Evolutionary conservation across 139 green algal species (phyloP).

Genomic region (Gonium pectorale): DNA sequence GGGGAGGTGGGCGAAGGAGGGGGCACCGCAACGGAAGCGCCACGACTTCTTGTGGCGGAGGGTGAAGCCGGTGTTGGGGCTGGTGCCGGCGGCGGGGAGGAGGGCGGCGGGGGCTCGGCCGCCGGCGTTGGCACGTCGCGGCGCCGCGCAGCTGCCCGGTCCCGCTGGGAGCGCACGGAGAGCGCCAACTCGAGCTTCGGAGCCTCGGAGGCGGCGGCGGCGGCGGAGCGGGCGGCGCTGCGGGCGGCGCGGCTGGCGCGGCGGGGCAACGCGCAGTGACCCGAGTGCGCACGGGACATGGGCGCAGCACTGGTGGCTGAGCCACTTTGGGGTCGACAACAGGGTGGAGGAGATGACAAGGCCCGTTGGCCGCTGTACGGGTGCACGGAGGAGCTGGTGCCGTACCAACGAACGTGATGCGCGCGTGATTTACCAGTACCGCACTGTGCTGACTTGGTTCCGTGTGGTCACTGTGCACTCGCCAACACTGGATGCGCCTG

Average conservation of each 20-base stretch:
- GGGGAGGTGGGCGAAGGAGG: background rate
- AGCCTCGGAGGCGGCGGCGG: background rate
- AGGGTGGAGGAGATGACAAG: no score
- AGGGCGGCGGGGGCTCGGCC: background rate
- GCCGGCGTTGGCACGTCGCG: background rate
- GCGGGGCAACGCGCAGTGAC: background rate
- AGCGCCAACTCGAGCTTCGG: background rate
- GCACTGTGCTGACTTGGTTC: no score
- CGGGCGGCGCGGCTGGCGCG: background rate
- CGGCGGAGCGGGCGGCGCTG: background rate
- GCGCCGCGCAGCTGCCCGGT: background rate
- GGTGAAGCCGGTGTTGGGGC: background rate
- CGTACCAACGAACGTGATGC: no score
- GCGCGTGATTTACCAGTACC: no score
- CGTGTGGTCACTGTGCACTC: no score
- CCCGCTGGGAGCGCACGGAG: no score
- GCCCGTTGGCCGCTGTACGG: no score
- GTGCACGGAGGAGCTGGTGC: no score
- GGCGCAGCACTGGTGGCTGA: no score
- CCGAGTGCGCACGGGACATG: background rate
- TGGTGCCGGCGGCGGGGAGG: background rate
- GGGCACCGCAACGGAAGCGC: background rate
- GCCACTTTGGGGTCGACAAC: no score
- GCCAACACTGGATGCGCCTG: no score
- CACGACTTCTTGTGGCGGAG: background rate